A percentile compares a stretch with the other conserved stretches of the same genome.
These are phyloP conservation scores for Elaeis oleifera DNA, from an alignment of 202 grass and related monocot species.

Conservation along the genomic window DNA sequence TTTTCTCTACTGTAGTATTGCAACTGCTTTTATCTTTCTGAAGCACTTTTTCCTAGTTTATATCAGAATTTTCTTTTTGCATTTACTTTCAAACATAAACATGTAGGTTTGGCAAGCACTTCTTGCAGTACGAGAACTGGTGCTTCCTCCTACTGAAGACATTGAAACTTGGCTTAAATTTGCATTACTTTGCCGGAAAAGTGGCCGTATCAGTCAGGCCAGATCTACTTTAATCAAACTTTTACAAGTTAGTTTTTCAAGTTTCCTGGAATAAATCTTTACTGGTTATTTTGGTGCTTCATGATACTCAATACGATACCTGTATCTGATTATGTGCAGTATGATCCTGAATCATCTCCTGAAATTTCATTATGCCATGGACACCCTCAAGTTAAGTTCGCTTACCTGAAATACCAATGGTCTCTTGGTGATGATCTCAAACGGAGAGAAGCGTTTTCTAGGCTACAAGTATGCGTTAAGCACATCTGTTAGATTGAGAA, in stretches of 20 bases:
- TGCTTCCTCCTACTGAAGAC: slow-evolving; percentile 95
- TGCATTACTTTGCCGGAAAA: slow-evolving; percentile 94
- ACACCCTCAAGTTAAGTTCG: slow-evolving; percentile 79
- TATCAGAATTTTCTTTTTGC: not conserved
- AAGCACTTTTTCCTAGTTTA: no score
- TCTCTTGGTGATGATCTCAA: slow-evolving; percentile 82
- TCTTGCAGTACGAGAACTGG: slow-evolving; percentile 84
- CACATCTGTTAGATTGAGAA: no score
- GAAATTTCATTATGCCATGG: slow-evolving; percentile 55
- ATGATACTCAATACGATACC: not conserved
- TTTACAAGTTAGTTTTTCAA: slow-evolving; percentile 45
- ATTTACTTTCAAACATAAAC: slow-evolving; percentile 5
- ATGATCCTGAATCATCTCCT: slow-evolving; percentile 81
- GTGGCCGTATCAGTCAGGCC: slow-evolving; percentile 85
- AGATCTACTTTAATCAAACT: slow-evolving; percentile 96
- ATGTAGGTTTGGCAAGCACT: slow-evolving; percentile 90
- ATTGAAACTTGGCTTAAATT: slow-evolving; percentile 98
- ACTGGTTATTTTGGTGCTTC: no score
- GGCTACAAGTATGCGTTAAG: slow-evolving; percentile 54
- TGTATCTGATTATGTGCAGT: slow-evolving; percentile 33
- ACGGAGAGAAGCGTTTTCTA: slow-evolving; percentile 73
- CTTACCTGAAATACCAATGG: slow-evolving; percentile 92
- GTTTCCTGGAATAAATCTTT: not conserved
- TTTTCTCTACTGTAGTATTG: no score
- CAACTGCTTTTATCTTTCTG: not conserved